These are phyloP conservation scores for Microcyclosporella mali DNA, from an alignment of 2,329 filamentous ascomycete species.

Conservation along the genomic window DNA sequence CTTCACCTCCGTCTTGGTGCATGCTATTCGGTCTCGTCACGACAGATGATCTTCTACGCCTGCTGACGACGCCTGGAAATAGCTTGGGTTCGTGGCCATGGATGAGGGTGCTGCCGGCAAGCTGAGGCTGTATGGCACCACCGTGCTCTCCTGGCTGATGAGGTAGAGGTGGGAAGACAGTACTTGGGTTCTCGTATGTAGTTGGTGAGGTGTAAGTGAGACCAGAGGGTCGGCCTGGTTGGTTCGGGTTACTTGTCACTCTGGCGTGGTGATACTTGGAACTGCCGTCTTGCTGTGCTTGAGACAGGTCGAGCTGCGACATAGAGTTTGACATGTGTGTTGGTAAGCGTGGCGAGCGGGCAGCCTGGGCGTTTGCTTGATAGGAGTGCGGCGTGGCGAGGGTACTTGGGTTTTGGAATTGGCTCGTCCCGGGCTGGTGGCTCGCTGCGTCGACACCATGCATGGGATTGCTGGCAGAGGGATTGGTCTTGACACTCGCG, in stretches of 20 bases:
- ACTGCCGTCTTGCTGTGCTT: constrained; percentile 22
- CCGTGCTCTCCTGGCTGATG: neutral
- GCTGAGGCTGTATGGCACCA: constrained; percentile 38
- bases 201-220: constrained; percentile 10
- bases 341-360: constrained; percentile 25
- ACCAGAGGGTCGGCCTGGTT: constrained; percentile 3
- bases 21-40: constrained; percentile 4
- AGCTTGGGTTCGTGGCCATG: constrained; percentile 59
- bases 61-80: constrained; percentile 62
- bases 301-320: constrained; percentile 27
- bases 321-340: constrained; percentile 5
- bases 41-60: constrained; percentile 30
- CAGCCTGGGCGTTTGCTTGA: constrained; percentile 31
- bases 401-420: constrained; percentile 20
- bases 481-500: constrained; percentile 37
- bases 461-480: constrained; percentile 33
- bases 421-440: constrained; percentile 9
- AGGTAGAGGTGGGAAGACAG: constrained; percentile 4
- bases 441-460: constrained; percentile 16
- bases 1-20: constrained; percentile 10
- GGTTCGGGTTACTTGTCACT: neutral
- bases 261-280: constrained; percentile 9
- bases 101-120: constrained; percentile 41
- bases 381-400: constrained; percentile 27
- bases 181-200: constrained; percentile 8